Evolutionary conservation across 208 protist genomes (phyloP).

Genomic region (Jaenimonas drosophilae): DNA sequence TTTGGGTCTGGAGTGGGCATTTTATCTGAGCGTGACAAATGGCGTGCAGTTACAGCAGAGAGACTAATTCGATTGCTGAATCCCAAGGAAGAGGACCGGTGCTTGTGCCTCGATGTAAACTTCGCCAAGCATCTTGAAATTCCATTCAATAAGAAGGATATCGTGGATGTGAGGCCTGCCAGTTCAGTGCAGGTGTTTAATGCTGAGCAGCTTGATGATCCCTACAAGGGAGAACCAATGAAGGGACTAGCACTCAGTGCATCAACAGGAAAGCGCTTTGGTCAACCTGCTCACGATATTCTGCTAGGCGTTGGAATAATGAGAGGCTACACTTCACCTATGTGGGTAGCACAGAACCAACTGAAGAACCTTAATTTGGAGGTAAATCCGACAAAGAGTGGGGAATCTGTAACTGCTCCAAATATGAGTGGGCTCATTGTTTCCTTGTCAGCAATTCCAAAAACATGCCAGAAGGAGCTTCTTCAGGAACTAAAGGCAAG

Average conservation of each 20-base stretch:
- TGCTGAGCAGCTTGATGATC: slow-evolving; percentile 77
- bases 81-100: slow-evolving; percentile 54
- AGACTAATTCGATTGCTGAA: slow-evolving; percentile 67
- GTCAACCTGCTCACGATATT: slow-evolving; percentile 83
- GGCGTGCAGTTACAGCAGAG: slow-evolving; percentile 66
- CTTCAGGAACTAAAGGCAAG: slow-evolving; percentile 41
- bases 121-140: slow-evolving; percentile 41
- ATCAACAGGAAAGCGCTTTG: slow-evolving; percentile 76
- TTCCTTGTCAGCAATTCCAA: slow-evolving; percentile 49
- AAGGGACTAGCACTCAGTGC: slow-evolving; percentile 72
- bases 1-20: slow-evolving; percentile 86
- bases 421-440: slow-evolving; percentile 81
- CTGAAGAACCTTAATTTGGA: slow-evolving; percentile 79
- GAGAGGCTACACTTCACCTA: slow-evolving; percentile 80
- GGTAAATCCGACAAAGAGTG: slow-evolving; percentile 15
- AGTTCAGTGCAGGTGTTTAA: slow-evolving; percentile 80
- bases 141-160: slow-evolving; percentile 31
- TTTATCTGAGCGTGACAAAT: slow-evolving; percentile 74
- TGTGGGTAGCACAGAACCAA: slow-evolving; percentile 76
- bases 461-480: slow-evolving; percentile 18
- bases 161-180: slow-evolving; percentile 58
- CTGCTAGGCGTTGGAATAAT: slow-evolving; percentile 75
- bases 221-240: slow-evolving; percentile 79
- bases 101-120: slow-evolving; percentile 62
- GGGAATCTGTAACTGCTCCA: slow-evolving; percentile 43